Conservation (phyloP, 2,329 filamentous ascomycete genomes). For the Apiospora sp. region DNA sequence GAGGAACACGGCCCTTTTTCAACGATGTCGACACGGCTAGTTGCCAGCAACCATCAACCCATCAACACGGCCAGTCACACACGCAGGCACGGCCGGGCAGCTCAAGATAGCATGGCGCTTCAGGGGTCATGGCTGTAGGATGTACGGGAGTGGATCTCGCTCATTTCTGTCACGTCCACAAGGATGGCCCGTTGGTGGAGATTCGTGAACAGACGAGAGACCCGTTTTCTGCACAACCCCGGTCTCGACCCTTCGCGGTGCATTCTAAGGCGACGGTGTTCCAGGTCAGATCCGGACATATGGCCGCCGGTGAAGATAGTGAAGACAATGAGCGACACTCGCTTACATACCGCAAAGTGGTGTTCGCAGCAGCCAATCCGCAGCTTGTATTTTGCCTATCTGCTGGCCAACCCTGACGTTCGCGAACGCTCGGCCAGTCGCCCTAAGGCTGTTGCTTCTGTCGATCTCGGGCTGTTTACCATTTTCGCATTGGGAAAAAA, state of each 20-base stretch:
- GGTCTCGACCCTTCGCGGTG: neutral
- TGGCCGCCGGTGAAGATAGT: neutral
- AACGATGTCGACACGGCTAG: neutral
- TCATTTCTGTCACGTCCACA: conserved; percentile 12
- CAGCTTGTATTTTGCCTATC: neutral
- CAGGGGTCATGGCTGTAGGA: conserved; percentile 11
- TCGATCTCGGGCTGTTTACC: conserved; percentile 8
- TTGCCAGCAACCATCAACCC: too few species aligned
- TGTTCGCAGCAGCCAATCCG: neutral
- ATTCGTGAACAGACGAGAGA: neutral
- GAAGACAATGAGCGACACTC: neutral
- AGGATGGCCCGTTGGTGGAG: neutral
- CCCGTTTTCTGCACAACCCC: neutral
- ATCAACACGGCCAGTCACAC: neutral
- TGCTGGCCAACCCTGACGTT: neutral
- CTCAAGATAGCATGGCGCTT: neutral
- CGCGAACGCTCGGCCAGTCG: neutral
- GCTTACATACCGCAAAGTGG: neutral
- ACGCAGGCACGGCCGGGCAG: neutral
- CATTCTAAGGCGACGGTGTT: neutral
- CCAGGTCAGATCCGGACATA: neutral
- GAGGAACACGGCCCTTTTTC: conserved; percentile 13
- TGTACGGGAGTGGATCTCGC: conserved; percentile 11
- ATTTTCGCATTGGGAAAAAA: neutral
- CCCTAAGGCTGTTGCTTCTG: neutral